These are phyloP conservation scores for Pseudogymnoascus sp. DNA, from an alignment of 2,329 filamentous ascomycete species.

Conservation along the genomic window DNA sequence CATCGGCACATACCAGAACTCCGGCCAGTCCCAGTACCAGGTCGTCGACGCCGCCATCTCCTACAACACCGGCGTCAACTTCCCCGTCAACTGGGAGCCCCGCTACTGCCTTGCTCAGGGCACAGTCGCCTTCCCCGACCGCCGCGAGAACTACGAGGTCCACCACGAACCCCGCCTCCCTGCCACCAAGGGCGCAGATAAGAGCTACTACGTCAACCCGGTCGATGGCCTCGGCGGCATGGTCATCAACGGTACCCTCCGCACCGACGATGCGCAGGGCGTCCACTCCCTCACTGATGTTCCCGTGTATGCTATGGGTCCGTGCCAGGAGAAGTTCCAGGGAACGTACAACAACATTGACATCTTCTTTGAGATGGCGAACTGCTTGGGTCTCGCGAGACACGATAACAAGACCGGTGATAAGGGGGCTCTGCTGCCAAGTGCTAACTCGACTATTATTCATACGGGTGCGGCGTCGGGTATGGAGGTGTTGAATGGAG, in stretches of 20 bases:
- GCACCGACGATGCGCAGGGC: conserved; percentile 54
- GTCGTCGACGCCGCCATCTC: conserved; percentile 47
- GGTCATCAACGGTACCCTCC: conserved; percentile 67
- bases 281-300: conserved; percentile 74
- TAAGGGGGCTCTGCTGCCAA: neutral
- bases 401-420: conserved; percentile 13
- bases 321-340: conserved; percentile 69
- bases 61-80: conserved; percentile 67
- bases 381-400: conserved; percentile 23
- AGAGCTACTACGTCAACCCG: conserved; percentile 55
- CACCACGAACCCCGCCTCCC: conserved; percentile 59
- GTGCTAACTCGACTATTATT: neutral
- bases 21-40: conserved; percentile 69
- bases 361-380: conserved; percentile 61
- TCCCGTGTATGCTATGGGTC: conserved; percentile 68
- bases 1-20: conserved; percentile 64
- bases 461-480: neutral
- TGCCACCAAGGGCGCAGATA: conserved; percentile 46
- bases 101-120: conserved; percentile 73
- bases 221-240: conserved; percentile 59
- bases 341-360: conserved; percentile 65
- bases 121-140: conserved; percentile 63
- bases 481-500: neutral
- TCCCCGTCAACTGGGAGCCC: conserved; percentile 78
- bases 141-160: conserved; percentile 67